Conservation (phyloP, 345 rosid species). For the Angophora floribunda region DNA sequence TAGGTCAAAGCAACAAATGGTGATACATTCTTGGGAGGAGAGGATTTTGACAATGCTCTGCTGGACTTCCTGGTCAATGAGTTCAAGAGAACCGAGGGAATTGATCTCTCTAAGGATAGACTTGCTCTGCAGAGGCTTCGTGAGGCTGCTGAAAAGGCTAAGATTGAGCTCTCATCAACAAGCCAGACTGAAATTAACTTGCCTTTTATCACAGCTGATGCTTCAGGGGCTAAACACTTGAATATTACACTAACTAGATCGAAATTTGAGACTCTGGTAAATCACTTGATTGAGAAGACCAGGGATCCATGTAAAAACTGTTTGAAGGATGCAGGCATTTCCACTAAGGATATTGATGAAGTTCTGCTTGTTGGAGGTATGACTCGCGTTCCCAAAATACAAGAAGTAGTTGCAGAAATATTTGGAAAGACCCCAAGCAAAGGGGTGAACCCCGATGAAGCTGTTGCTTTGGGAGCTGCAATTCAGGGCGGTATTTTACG, state of each 20-base stretch:
- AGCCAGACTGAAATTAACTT: conserved; percentile 25
- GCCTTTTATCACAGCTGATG: conserved; percentile 29
- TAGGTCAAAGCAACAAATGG: conserved; percentile 44
- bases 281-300: conserved; percentile 20
- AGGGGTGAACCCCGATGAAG: conserved; percentile 31
- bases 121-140: conserved; percentile 30
- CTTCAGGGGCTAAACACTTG: conserved; percentile 31
- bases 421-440: conserved; percentile 24
- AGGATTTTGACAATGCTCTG: conserved; percentile 29
- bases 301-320: conserved; percentile 21
- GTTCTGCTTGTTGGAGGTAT: conserved; percentile 34
- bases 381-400: conserved; percentile 36
- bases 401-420: conserved; percentile 21
- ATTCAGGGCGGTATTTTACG: conserved; percentile 24
- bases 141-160: conserved; percentile 32
- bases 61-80: conserved; percentile 25
- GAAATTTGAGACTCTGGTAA: conserved; percentile 16
- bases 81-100: conserved; percentile 15
- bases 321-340: conserved; percentile 25
- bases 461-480: conserved; percentile 27
- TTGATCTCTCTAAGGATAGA: conserved; percentile 25
- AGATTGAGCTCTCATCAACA: conserved; percentile 28
- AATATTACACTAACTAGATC: conserved; percentile 23
- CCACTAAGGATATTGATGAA: conserved; percentile 18
- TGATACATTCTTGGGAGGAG: conserved; percentile 35